phyloP scores from a whole-genome alignment of 345 rosid species.

The Syzygium oleosum region DNA sequence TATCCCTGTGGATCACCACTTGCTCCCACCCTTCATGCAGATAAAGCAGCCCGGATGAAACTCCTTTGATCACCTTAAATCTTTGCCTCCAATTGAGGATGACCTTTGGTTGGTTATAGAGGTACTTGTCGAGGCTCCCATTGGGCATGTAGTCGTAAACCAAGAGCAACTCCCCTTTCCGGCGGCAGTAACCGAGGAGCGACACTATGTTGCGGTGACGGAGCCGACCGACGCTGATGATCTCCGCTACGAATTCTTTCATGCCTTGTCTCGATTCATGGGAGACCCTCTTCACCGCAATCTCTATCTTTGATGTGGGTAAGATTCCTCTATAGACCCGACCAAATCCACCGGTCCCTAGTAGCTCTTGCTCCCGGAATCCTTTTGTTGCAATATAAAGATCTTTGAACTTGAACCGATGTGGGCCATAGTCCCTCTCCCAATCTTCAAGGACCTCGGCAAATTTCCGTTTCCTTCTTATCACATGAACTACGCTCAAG shows the following conservation, averaged over 20 bases:
- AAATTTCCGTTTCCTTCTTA: slow-evolving; percentile 40
- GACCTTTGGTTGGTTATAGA: slow-evolving; percentile 17
- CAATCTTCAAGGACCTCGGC: slow-evolving; percentile 70
- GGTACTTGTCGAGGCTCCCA: slow-evolving; percentile 47
- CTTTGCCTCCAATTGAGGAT: slow-evolving; percentile 35
- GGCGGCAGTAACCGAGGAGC: slow-evolving; percentile 53
- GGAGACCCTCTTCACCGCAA: slow-evolving; percentile 66
- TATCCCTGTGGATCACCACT: slow-evolving; percentile 38
- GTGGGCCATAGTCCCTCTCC: slow-evolving; percentile 55
- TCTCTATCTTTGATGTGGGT: slow-evolving; percentile 27
- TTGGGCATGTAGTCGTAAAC: slow-evolving; percentile 58
- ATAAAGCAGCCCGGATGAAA: slow-evolving; percentile 33
- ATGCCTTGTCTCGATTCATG: slow-evolving; percentile 67
- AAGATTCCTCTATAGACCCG: slow-evolving; percentile 54
- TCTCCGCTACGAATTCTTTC: slow-evolving; percentile 44
- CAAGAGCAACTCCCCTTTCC: slow-evolving; percentile 40
- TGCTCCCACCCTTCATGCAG: slow-evolving; percentile 43
- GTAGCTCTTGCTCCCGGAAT: slow-evolving; percentile 43
- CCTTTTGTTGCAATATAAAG: slow-evolving; percentile 63
- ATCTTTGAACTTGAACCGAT: slow-evolving; percentile 55
- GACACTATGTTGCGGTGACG: slow-evolving; percentile 48
- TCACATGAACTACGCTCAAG: slow-evolving; percentile 5
- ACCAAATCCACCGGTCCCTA: slow-evolving; percentile 72
- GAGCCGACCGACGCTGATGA: slow-evolving; percentile 35
- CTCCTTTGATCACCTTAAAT: slow-evolving; percentile 24